phyloP scores from a whole-genome alignment of 768 basidiomycete species.

The Rhizopogon vulgaris region DNA sequence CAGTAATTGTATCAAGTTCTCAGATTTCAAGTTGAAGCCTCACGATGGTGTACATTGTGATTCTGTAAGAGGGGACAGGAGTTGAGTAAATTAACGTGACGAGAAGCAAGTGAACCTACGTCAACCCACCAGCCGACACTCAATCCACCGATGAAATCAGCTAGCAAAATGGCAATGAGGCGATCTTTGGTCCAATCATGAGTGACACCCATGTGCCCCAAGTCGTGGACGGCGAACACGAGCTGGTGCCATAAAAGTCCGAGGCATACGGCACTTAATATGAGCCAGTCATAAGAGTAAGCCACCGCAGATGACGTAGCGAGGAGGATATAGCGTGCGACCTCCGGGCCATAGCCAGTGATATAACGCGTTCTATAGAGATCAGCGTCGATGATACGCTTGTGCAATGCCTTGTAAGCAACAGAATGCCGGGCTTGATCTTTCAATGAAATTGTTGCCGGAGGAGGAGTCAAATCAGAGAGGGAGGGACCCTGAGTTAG shows the following conservation, averaged over 20 bases:
- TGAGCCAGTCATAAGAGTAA: slow-evolving; percentile 60
- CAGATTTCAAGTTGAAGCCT: slow-evolving; percentile 28
- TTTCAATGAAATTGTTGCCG: slow-evolving; percentile 48
- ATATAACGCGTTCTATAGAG: slow-evolving; percentile 82
- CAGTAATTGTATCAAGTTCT: slow-evolving; percentile 3
- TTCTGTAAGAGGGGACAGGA: slow-evolving; percentile 41
- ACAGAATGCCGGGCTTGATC: slow-evolving; percentile 61
- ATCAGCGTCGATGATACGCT: slow-evolving; percentile 67
- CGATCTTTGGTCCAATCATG: slow-evolving; percentile 82
- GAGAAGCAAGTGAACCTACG: slow-evolving; percentile 47
- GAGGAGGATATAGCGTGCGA: slow-evolving; percentile 71
- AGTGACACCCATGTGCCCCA: slow-evolving; percentile 92
- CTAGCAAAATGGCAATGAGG: slow-evolving; percentile 69
- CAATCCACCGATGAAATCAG: slow-evolving; percentile 86
- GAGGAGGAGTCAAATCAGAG: slow-evolving; percentile 43
- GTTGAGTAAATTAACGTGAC: slow-evolving; percentile 4
- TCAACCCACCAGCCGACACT: slow-evolving; percentile 98
- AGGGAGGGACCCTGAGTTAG: slow-evolving; percentile 34
- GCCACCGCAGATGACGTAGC: slow-evolving; percentile 51
- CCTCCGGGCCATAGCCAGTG: slow-evolving; percentile 84
- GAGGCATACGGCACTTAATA: slow-evolving; percentile 72
- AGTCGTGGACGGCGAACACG: slow-evolving; percentile 87
- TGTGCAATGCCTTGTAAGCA: slow-evolving; percentile 78
- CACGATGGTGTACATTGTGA: slow-evolving; percentile 94
- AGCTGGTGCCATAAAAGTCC: slow-evolving; percentile 95